These are phyloP conservation scores for Thalassiosira ordinaria DNA, from an alignment of 352 stramenopile species.

Conservation along the genomic window DNA sequence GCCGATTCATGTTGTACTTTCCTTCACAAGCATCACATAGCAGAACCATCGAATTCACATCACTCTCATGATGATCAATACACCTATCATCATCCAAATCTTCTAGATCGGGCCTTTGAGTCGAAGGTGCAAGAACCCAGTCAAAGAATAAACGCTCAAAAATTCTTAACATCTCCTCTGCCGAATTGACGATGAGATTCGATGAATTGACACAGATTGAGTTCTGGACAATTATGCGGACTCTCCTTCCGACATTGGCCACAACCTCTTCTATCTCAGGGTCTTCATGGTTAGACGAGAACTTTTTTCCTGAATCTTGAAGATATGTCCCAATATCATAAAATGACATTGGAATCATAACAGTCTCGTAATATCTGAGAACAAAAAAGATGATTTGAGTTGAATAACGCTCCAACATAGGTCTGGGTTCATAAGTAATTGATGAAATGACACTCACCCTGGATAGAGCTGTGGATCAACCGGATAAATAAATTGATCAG, in stretches of 20 bases:
- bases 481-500: conserved; percentile 84
- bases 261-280: conserved; percentile 67
- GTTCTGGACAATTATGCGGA: conserved; percentile 82
- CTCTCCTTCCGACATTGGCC: conserved; percentile 74
- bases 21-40: conserved; percentile 86
- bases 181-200: conserved; percentile 75
- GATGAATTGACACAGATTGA: conserved; percentile 76
- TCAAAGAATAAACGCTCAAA: conserved; percentile 87
- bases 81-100: conserved; percentile 85
- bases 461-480: conserved; percentile 85
- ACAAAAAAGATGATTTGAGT: conserved; percentile 2
- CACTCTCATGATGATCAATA: conserved; percentile 79
- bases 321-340: conserved; percentile 76
- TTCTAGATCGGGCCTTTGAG: conserved; percentile 63
- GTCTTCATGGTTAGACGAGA: conserved; percentile 46
- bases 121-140: conserved; percentile 81
- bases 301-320: conserved; percentile 63
- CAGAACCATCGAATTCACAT: conserved; percentile 82
- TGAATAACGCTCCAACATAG: too few relatives aligned
- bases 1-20: conserved; percentile 84
- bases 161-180: conserved; percentile 83
- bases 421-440: not conserved
- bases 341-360: conserved; percentile 80
- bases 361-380: conserved; percentile 82
- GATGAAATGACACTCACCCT: conserved; percentile 41